Base-by-base conservation (phyloP, 2,329 filamentous ascomycete species). In the Neopestalotiopsis clavispora region DNA sequence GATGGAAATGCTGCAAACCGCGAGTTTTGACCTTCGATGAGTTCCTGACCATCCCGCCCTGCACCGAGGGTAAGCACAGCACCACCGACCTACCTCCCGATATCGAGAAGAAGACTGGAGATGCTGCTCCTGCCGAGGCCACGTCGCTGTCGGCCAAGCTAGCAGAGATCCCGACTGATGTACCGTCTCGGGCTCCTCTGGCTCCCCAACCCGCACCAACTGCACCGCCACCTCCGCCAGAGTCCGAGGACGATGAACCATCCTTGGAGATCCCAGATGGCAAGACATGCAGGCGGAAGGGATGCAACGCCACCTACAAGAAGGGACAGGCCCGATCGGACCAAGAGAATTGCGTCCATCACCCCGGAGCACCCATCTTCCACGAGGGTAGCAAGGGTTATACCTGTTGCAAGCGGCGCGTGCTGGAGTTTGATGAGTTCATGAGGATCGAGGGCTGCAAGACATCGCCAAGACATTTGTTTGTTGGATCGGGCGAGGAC, bases 1-100 rank as follows among this genome's bases (percentile, higher is more conserved):
- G 96, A 78, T 98, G 96, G 95, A 97, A 97, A 85, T 99, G 96
- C 86, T 99, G 96, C 89, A 98, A 98, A 84, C 92, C 95, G 68
- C 92, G 96, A 77, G 94, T 98, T 75, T 86, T 99, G 75, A 98
- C 94, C 69, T 99, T 99, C 80, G 96, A 99, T 83, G 96, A 99
- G 83, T 99, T 99, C 86, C 93, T 99, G 81, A 81, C 86, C 70
- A 98, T 99, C 75, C 86, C 93, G 64, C 95, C 96, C 49, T 99
- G 96, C 86, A 97, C 96, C 32, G 93, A 91, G 13, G 96, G 96
- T 77, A 95, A 91, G 76, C 96, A 99, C 84, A 96, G 93, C 69
- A 94, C 94, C 13, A 92, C 96, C 71, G 95, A 98, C 75, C 79
- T 86, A 67, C 89, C 89, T 1, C 89, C 88, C 20, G 82, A 85